Base-by-base conservation (phyloP, 352 stramenopile genomes). In the Phytopythium oedochilum region DNA sequence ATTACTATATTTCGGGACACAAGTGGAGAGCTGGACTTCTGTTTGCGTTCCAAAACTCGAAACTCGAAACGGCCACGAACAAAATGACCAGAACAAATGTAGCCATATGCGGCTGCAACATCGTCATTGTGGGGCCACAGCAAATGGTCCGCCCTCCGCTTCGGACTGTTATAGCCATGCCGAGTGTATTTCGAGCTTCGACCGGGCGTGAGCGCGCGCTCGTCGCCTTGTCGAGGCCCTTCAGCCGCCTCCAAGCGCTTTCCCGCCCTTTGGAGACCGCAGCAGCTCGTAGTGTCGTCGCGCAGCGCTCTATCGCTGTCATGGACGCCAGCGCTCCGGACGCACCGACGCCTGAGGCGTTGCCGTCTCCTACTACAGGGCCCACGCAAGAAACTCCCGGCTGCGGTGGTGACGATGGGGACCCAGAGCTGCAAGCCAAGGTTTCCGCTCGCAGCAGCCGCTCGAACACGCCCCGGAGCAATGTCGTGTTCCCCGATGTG, bases 401-500 rank as follows among this genome's bases (percentile, higher is more conserved):
- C n/a, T n/a, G n/a, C n/a, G n/a, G n/a, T n/a, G n/a, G n/a, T n/a
- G 39, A 28, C 11, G 39, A 45, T 18, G 39, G 7, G 8, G 18
- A 9, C n/a, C 12, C 8, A 11, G 42, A 5, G 12, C 23, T 48
- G 23, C 42, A 48, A 8, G 12, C 42, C 25, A 52, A 52, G 29
- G 28, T 17, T 17, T 52, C 46, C 18, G 46, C 46, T 18, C 29
- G 46, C 2, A 28, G 46, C 31, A 52, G 46, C 14, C 46, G 46
- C 9, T n/a, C 18, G 10, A 29, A 5, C 3, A 40, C 46, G 5
- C 46, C 46, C 4, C 26, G 46, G 0, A 20, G 17, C 26, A 52
- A 52, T n/a, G 12, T 52, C 31, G 29, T 52, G 6, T 52, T 52
- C 31, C 46, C 46, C 8, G 46, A 52, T 28, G 46, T 28, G 18